Evolutionary conservation across 2,329 filamentous ascomycete species (phyloP).

Genomic region (Diaporthe humulicola): DNA sequence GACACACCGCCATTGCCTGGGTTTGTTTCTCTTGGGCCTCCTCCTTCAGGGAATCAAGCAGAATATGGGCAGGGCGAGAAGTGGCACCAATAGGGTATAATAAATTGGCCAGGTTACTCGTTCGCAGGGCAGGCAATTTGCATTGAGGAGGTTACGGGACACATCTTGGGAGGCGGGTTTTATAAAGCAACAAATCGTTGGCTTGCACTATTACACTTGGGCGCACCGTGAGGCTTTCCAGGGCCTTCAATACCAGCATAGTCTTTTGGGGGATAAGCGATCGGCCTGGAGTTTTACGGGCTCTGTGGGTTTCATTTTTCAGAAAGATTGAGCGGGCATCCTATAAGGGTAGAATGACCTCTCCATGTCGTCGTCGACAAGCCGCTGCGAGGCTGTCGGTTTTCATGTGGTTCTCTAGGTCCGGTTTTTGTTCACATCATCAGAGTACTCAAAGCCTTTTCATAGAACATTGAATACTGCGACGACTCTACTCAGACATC

Average conservation of each 20-base stretch:
- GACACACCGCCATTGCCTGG: conserved; percentile 38
- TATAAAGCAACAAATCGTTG: neutral
- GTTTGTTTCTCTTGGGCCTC: conserved; percentile 16
- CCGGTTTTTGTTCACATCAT: neutral
- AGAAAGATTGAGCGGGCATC: neutral
- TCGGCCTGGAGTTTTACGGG: conserved; percentile 5
- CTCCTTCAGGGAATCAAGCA: neutral
- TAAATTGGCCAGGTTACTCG: neutral
- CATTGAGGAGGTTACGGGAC: neutral
- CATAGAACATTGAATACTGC: neutral
- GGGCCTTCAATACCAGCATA: conserved; percentile 13
- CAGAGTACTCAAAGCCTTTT: neutral
- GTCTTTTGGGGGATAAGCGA: neutral
- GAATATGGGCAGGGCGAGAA: conserved; percentile 10
- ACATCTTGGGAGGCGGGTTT: neutral
- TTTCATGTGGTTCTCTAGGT: neutral
- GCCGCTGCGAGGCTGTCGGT: neutral
- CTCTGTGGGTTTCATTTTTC: neutral
- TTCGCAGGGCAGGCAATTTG: neutral
- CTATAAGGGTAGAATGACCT: neutral
- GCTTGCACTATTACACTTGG: neutral
- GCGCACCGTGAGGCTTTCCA: conserved; percentile 11
- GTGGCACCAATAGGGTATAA: neutral
- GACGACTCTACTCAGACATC: neutral
- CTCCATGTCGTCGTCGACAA: neutral